A percentile compares a stretch with the other conserved stretches of the same genome.
These are phyloP conservation scores for Tetraselmis striata DNA, from an alignment of 139 green algal species.

Conservation along the genomic window DNA sequence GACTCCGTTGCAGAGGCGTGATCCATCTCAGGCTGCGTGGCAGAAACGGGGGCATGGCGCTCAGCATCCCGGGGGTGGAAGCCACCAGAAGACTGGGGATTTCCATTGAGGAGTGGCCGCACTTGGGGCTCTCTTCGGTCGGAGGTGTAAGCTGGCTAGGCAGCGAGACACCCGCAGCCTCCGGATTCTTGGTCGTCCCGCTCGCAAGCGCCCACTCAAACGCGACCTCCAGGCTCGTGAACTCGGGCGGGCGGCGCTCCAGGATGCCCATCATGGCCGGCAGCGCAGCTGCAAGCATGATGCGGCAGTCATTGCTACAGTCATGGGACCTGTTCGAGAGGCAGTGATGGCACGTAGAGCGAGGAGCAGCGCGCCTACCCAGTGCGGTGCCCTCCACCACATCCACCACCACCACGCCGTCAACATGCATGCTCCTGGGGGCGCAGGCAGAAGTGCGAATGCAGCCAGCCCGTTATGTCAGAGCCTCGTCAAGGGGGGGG, in stretches of 20 bases:
- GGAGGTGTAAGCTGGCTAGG: conserved; percentile 45
- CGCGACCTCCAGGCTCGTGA: conserved; percentile 44
- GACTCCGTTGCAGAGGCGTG: conserved; percentile 53
- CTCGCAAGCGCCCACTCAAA: conserved; percentile 54
- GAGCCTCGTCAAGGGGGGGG: background rate
- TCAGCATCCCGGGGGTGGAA: too few species aligned
- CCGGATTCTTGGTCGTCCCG: conserved; percentile 23
- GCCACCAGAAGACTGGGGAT: too few species aligned
- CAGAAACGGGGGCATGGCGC: background rate
- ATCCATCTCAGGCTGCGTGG: conserved; percentile 58
- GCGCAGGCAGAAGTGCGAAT: too few species aligned
- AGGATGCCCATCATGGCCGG: conserved; percentile 71
- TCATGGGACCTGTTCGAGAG: background rate
- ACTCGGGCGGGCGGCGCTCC: conserved; percentile 45
- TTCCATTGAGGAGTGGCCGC: background rate
- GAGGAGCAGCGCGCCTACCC: conserved; percentile 16
- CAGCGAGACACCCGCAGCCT: conserved; percentile 50
- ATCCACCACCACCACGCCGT: conserved; percentile 84
- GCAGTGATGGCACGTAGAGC: background rate
- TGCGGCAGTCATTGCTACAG: background rate
- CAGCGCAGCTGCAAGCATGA: conserved; percentile 47
- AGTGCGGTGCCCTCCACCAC: conserved; percentile 87
- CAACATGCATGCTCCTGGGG: conserved; percentile 16
- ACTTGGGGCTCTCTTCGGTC: background rate
- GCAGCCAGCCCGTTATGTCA: too few species aligned